A percentile compares a stretch with the other conserved stretches of the same genome.
Evolutionary conservation across 768 basidiomycete species (phyloP).

Genomic region (Leccinum ochraceum): DNA sequence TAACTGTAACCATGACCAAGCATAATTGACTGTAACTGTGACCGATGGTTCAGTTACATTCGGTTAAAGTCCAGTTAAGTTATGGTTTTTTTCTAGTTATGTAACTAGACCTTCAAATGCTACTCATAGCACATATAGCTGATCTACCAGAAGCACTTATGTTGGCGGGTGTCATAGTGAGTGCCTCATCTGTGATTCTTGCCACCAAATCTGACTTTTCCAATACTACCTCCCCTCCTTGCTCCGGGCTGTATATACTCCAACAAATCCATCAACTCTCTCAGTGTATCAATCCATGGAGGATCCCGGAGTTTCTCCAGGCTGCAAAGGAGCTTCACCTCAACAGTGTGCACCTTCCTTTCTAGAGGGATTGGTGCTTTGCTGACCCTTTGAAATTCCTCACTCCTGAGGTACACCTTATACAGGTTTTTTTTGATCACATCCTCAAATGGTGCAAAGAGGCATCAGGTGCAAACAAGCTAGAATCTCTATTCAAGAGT

Average conservation of each 20-base stretch:
- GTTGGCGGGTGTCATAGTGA: too few species aligned
- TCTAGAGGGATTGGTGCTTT: slow-evolving; percentile 40
- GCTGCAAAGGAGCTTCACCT: slow-evolving; percentile 14
- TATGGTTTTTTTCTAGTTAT: too few species aligned
- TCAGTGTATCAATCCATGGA: slow-evolving; percentile 20
- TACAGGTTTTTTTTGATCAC: slow-evolving; percentile 8
- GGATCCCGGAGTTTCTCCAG: slow-evolving; percentile 27
- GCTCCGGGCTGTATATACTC: slow-evolving; percentile 7
- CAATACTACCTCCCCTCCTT: background rate
- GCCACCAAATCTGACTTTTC: too few species aligned
- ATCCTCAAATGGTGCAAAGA: slow-evolving; percentile 17
- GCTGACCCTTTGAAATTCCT: slow-evolving; percentile 36
- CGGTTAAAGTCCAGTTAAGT: too few species aligned
- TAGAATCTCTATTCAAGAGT: background rate
- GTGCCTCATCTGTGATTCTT: too few species aligned
- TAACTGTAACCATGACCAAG: too few species aligned
- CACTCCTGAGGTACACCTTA: slow-evolving; percentile 27
- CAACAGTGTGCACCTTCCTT: slow-evolving; percentile 25
- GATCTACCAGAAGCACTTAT: too few species aligned
- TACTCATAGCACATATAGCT: too few species aligned
- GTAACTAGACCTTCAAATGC: too few species aligned
- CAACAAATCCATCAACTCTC: background rate
- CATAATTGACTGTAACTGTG: too few species aligned
- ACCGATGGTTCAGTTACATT: too few species aligned
- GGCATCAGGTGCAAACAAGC: background rate